Base-by-base conservation (phyloP, 441 rosid genomes). In the Pelargonium hybrid region DNA sequence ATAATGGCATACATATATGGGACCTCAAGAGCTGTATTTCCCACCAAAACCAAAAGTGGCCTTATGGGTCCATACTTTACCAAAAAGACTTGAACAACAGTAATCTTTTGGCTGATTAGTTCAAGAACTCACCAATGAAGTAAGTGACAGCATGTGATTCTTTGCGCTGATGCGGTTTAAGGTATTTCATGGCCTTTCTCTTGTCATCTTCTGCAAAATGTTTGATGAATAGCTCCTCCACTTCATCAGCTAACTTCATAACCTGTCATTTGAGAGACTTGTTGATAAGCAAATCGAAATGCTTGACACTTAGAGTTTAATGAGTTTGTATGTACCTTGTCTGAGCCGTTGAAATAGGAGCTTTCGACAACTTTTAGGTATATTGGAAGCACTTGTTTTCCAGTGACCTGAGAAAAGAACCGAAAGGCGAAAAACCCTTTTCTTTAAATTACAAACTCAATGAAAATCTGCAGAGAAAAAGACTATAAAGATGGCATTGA, bases 321-420 rank as follows among this genome's bases (percentile, higher is more conserved):
- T n/a, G n/a, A n/a, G n/a, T n/a, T n/a, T n/a, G n/a, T n/a, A 62
- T 69, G 79, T 87, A 91, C 98, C 96, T 87, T 91, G 80, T 94
- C 88, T 47, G 98, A 90, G 81, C 88, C 82, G 82, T 94, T 88
- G 82, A 94, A 94, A 74, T 91, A 94, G 66, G 98, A 91, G 74
- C 88, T 89, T 82, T 94, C 98, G 14, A 90, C 97, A 6, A 89
- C 98, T 84, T 84, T 90, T 43, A 90, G 87, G 81, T 94, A 94
- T 31, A 90, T 86, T 59, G 96, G 96, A 45, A 88, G 94, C 57
- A 90, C 86, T 88, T 92, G 87, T 77, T 92, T 88, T 70, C 87
- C 99, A 6, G 97, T 89, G 1, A 89, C 87, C 99, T 94, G 71
- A 71, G 65, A 73, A 13, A 62, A 43, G 23, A 25, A 48, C 25